These are phyloP conservation scores for Capsicum rhomboideum DNA, from an alignment of 257 asterid species.

Conservation along the genomic window DNA sequence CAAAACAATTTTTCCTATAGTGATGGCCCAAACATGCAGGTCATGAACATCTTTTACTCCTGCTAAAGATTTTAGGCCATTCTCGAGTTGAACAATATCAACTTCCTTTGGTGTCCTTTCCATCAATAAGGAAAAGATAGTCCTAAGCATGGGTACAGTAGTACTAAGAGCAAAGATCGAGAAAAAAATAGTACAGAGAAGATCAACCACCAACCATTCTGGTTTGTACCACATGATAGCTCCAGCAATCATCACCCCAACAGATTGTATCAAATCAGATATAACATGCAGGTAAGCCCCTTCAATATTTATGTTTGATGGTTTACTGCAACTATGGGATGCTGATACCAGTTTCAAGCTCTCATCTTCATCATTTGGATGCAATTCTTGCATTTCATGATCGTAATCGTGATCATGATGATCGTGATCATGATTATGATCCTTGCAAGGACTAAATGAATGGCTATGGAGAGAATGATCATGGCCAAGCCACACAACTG, in stretches of 20 bases:
- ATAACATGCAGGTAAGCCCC: conserved; percentile 77
- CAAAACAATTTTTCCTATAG: conserved; percentile 47
- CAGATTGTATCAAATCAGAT: conserved; percentile 61
- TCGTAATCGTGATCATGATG: neutral
- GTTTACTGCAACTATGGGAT: conserved; percentile 12
- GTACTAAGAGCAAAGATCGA: conserved; percentile 41
- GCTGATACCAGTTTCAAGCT: conserved; percentile 21
- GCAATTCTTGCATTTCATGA: conserved; percentile 12
- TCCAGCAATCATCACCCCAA: conserved; percentile 84
- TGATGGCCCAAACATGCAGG: conserved; percentile 75
- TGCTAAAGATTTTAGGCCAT: conserved; percentile 32
- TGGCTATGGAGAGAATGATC: conserved; percentile 50
- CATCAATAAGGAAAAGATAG: conserved; percentile 43
- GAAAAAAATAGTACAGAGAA: conserved; percentile 53
- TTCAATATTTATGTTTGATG: conserved; percentile 52
- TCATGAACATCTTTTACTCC: conserved; percentile 65
- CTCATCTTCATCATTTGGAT: conserved; percentile 20
- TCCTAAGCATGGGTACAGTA: conserved; percentile 53
- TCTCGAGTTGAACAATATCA: conserved; percentile 35
- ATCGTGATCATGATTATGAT: conserved; percentile 5
- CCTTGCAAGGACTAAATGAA: conserved; percentile 13
- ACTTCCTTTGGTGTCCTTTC: conserved; percentile 62
- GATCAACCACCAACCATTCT: conserved; percentile 61
- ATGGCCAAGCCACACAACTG: conserved; percentile 66
- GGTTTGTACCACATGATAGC: conserved; percentile 66